Conservation (phyloP, 768 basidiomycete genomes). For the Ramaria sp. region DNA sequence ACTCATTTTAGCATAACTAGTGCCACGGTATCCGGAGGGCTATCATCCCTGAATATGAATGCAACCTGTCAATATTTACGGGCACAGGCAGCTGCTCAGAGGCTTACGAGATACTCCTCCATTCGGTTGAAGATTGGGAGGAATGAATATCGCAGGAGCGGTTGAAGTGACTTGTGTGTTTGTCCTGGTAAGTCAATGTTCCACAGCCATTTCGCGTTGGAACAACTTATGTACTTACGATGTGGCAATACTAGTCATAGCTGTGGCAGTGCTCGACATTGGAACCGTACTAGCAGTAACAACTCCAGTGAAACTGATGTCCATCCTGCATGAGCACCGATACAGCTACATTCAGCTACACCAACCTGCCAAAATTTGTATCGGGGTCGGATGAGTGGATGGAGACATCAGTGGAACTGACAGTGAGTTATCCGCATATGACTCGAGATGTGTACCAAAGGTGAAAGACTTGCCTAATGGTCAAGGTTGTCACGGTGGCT, state of each 20-base stretch:
- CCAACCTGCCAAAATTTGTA: too few relatives aligned
- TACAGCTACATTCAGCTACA: too few relatives aligned
- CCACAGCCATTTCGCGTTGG: background rate
- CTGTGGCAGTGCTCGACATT: background rate
- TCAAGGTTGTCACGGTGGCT: background rate
- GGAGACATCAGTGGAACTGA: too few relatives aligned
- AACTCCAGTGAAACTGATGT: background rate
- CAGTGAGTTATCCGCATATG: too few relatives aligned
- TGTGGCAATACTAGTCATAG: background rate
- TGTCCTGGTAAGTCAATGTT: background rate
- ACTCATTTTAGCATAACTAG: background rate
- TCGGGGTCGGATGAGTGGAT: too few relatives aligned
- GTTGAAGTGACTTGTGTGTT: background rate
- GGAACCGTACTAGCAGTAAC: background rate
- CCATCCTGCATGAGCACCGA: too few relatives aligned
- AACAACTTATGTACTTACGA: background rate
- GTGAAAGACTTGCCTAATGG: background rate
- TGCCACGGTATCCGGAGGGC: background rate
- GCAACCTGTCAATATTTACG: background rate
- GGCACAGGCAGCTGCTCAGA: background rate
- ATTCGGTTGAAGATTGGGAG: background rate
- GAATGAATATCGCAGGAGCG: background rate
- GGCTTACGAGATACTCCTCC: background rate
- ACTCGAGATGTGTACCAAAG: too few relatives aligned
- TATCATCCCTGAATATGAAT: background rate